Conservation (phyloP, 179 eudicot species). For the Monotropa hypopitys region DNA sequence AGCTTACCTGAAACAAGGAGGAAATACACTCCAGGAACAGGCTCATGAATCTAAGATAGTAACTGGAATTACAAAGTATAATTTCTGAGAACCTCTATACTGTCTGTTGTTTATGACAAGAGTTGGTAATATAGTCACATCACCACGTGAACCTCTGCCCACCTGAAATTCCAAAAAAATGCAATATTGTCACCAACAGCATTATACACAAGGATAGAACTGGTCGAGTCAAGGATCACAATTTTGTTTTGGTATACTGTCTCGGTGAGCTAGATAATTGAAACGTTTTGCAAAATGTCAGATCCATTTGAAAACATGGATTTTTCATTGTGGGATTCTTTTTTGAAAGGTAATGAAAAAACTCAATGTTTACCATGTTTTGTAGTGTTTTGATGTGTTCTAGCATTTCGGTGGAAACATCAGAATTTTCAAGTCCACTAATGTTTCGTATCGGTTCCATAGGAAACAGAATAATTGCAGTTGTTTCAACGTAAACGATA, state of each 20-base stretch:
- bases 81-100: conserved; percentile 53
- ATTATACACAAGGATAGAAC: not conserved
- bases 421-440: not conserved
- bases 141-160: conserved; percentile 81
- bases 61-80: not conserved
- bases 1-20: conserved; percentile 49
- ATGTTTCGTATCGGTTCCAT: not conserved
- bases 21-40: not conserved
- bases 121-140: conserved; percentile 92
- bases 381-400: not conserved
- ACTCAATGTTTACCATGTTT: not conserved
- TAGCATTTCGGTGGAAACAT: not conserved
- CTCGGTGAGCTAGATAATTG: not conserved
- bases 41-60: not conserved
- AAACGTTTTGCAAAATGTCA: not conserved
- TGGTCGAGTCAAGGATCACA: too few species aligned
- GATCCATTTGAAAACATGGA: not conserved
- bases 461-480: not conserved
- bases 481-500: not conserved
- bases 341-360: not conserved
- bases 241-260: not conserved
- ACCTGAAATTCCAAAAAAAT: conserved; percentile 26
- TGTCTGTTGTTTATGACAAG: conserved; percentile 79
- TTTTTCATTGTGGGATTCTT: not conserved
- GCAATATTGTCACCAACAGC: not conserved